A percentile compares a stretch with the other conserved stretches of the same genome.
Conservation (phyloP, 257 asterid genomes). For the Nicotiana sylvestris region DNA sequence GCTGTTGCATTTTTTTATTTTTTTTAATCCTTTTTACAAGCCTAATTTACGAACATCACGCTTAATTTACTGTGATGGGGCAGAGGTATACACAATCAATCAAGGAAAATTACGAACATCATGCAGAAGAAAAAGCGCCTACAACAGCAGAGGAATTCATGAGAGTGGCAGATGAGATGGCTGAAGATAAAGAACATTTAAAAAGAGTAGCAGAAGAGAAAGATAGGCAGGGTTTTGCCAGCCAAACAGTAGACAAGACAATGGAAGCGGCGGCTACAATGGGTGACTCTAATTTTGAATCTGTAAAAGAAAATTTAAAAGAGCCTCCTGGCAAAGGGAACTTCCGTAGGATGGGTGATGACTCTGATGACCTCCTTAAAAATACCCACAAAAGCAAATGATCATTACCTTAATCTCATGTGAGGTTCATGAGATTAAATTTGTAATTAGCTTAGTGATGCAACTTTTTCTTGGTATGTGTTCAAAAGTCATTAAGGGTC, state of each 20-base stretch:
- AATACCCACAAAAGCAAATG: not conserved
- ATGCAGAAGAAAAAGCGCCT: conserved; percentile 21
- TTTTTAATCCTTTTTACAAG: not conserved
- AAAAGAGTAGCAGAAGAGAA: conserved; percentile 15
- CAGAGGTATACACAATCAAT: not conserved
- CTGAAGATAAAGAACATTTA: not conserved
- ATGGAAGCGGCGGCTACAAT: conserved; percentile 7
- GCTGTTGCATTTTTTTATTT: too few species aligned
- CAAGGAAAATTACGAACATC: not conserved
- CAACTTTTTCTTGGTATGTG: too few species aligned
- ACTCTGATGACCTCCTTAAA: not conserved
- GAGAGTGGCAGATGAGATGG: conserved; percentile 24
- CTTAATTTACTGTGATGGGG: not conserved
- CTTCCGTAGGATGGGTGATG: conserved; percentile 1
- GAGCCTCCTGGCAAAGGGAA: conserved; percentile 10
- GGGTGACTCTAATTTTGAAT: not conserved
- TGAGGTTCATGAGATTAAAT: too few species aligned
- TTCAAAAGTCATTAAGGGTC: too few species aligned
- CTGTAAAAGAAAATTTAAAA: conserved; percentile 13
- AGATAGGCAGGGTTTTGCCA: conserved; percentile 4
- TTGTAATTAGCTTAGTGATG: too few species aligned
- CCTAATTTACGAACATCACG: too few species aligned
- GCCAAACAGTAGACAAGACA: conserved; percentile 16
- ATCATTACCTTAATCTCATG: too few species aligned
- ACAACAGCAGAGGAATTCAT: conserved; percentile 25